Evolutionary conservation across 139 green algal genomes (phyloP), one percentile per base, ranked within the genome.

Genomic region (Auxenochlorella pyrenoidosa): DNA sequence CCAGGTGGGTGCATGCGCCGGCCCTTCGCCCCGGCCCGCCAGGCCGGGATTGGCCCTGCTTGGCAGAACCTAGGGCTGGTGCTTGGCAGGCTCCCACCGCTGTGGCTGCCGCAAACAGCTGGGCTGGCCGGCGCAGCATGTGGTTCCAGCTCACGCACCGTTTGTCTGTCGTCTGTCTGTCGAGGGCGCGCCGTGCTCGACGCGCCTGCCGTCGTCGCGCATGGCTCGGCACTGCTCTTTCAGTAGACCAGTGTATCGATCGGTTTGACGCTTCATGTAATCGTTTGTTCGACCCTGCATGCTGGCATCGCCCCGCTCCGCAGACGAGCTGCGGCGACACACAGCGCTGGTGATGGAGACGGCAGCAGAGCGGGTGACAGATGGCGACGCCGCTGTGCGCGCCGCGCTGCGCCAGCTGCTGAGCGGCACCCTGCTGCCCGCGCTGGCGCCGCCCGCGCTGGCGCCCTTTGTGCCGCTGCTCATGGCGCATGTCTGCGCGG

Each of bases 401-500:
- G 88, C 63, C 34, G 93, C 36, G 41, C 88, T 85, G 91, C 94
- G 83, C 41, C 76, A 71, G 60, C 93, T 86, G 85, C 86, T 87
- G 32, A 21, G 10, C 66, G 94, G 44, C 87, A 91, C 79, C 0
- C 88, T 95, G 51, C 88, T 97, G 54, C 94, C 94, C 24, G 32
- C 72, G 28, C 80, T 97, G 30, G 89, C 84, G 1, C 72, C 79
- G 0, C 71, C 59, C n/a, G 90, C 70, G 13, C 84, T 98, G n/a
- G 72, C 78, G 5, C 94, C 96, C 2, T 97, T 98, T 87, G 84
- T 97, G 85, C 95, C 94, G 5, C 68, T 97, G 32, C 63, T 97
- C 12, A 96, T 97, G 94, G 95, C 94, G 32, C 95, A 98, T 73
- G 82, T 97, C 41, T 94, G 89, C 88, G 94, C 91, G 1, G 93